Evolutionary conservation across 2,329 filamentous ascomycete genomes (phyloP).

Genomic region (Fusarium sp.): DNA sequence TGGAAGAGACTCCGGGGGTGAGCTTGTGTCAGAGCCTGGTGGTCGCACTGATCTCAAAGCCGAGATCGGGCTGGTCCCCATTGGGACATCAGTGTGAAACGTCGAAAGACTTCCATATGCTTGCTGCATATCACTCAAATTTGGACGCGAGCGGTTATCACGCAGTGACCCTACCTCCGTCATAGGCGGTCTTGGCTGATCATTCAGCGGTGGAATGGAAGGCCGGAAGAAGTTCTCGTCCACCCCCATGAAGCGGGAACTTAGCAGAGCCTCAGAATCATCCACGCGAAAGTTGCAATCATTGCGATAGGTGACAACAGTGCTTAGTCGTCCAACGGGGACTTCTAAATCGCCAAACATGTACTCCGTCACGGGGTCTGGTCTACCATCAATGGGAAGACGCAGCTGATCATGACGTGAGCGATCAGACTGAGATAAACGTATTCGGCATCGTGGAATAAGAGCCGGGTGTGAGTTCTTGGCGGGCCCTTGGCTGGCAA

Average conservation of each 20-base stretch:
- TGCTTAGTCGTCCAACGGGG: slow-evolving; percentile 84
- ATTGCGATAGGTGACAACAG: slow-evolving; percentile 85
- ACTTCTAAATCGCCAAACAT: slow-evolving; percentile 87
- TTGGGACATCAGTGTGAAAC: slow-evolving; percentile 82
- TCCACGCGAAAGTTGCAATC: slow-evolving; percentile 93
- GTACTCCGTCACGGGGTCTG: slow-evolving; percentile 74
- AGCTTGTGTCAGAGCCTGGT: slow-evolving; percentile 72
- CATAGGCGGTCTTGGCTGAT: slow-evolving; percentile 52
- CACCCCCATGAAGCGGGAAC: slow-evolving; percentile 91
- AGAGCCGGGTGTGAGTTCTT: slow-evolving; percentile 77
- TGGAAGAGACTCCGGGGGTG: slow-evolving; percentile 66
- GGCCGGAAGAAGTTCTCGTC: slow-evolving; percentile 90
- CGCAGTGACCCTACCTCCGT: slow-evolving; percentile 81
- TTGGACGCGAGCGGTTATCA: slow-evolving; percentile 63
- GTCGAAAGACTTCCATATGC: slow-evolving; percentile 92
- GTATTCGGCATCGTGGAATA: slow-evolving; percentile 83
- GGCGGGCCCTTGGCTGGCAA: slow-evolving; percentile 77
- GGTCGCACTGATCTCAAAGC: slow-evolving; percentile 78
- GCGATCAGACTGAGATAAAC: slow-evolving; percentile 68
- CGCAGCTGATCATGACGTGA: slow-evolving; percentile 74
- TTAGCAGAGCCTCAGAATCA: slow-evolving; percentile 89
- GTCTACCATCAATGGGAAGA: slow-evolving; percentile 54
- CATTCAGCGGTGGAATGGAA: slow-evolving; percentile 71
- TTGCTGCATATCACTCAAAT: slow-evolving; percentile 74
- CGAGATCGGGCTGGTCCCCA: slow-evolving; percentile 88